A percentile compares a stretch with the other conserved stretches of the same genome.
These are phyloP conservation scores for Ustilago curta DNA, from an alignment of 1,284 basidiomycete species.

Conservation along the genomic window DNA sequence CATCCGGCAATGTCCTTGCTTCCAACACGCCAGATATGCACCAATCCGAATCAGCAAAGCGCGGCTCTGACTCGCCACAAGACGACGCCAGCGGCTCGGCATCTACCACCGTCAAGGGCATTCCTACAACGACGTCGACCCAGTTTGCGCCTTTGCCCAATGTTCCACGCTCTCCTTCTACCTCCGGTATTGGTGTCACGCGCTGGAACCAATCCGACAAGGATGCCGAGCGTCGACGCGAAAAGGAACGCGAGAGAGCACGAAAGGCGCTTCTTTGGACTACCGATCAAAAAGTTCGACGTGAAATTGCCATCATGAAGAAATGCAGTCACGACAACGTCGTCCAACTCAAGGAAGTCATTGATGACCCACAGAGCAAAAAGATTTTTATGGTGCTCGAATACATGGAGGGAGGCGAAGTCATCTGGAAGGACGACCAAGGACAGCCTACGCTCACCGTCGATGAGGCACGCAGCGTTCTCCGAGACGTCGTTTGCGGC, in stretches of 20 bases:
- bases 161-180: conserved; percentile 32
- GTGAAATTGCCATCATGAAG: conserved; percentile 96
- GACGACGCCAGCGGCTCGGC: conserved; percentile 28
- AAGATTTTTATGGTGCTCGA: conserved; percentile 98
- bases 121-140: conserved; percentile 22
- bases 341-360: conserved; percentile 91
- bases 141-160: conserved; percentile 36
- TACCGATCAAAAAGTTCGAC: conserved; percentile 66
- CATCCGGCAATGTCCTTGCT: not conserved
- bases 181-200: conserved; percentile 19
- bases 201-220: conserved; percentile 38
- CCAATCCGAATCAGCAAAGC: not conserved
- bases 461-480: conserved; percentile 84
- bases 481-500: conserved; percentile 91
- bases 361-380: conserved; percentile 89
- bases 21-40: not conserved
- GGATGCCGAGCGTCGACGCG: conserved; percentile 43
- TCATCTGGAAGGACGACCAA: conserved; percentile 79
- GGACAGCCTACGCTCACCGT: conserved; percentile 80
- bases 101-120: conserved; percentile 29
- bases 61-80: conserved; percentile 15
- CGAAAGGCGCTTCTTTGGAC: conserved; percentile 62
- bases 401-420: conserved; percentile 92
- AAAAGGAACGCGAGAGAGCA: conserved; percentile 56
- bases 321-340: conserved; percentile 88